These are phyloP conservation scores for Termitomyces sp. DNA, from an alignment of 768 basidiomycete genomes.

Conservation along the genomic window DNA sequence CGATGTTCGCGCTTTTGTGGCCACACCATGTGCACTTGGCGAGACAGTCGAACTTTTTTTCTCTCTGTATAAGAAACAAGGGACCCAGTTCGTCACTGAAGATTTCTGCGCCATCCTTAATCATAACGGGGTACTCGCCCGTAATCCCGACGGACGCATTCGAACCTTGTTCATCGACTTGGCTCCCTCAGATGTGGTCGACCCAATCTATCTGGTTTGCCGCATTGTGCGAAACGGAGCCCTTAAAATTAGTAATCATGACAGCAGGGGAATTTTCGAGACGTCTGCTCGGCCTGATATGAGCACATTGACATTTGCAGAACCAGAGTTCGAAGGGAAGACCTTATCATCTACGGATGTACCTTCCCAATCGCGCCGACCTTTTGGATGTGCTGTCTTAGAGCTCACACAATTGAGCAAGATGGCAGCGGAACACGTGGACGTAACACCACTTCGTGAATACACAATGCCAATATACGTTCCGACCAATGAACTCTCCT, in stretches of 20 bases:
- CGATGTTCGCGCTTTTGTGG: conserved; percentile 90
- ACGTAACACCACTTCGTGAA: conserved; percentile 66
- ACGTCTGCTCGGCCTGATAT: conserved; percentile 37
- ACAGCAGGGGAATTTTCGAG: conserved; percentile 56
- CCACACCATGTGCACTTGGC: conserved; percentile 83
- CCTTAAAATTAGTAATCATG: conserved; percentile 66
- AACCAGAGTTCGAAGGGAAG: conserved; percentile 15
- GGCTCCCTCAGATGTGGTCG: conserved; percentile 80
- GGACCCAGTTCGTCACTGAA: conserved; percentile 86
- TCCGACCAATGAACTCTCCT: conserved; percentile 77
- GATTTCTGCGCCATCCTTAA: conserved; percentile 89
- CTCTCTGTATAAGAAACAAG: conserved; percentile 85
- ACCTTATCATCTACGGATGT: conserved; percentile 24
- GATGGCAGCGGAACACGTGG: conserved; percentile 60
- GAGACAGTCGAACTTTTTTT: conserved; percentile 94
- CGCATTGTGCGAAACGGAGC: conserved; percentile 86
- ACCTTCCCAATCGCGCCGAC: conserved; percentile 66
- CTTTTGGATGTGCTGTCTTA: conserved; percentile 94
- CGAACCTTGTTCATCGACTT: conserved; percentile 90
- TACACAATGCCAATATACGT: conserved; percentile 86
- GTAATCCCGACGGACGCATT: conserved; percentile 70
- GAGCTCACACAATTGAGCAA: conserved; percentile 75
- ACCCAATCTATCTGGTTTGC: conserved; percentile 87
- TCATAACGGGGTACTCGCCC: conserved; percentile 85
- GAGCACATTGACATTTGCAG: conserved; percentile 17